Evolutionary conservation across 2,329 filamentous ascomycete species (phyloP).

Genomic region (Xylaria sp.): DNA sequence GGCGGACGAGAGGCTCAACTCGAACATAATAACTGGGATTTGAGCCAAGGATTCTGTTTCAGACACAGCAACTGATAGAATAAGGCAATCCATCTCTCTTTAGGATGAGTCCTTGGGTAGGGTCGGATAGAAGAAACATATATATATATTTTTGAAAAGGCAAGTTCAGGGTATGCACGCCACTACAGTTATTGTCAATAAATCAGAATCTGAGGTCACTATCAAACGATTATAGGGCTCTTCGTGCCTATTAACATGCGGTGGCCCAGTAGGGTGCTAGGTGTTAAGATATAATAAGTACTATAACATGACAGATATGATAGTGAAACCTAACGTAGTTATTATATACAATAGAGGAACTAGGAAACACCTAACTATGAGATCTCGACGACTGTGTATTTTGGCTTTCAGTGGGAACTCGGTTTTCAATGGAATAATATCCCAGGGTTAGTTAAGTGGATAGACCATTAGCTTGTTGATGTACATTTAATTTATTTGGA

Average conservation of each 20-base stretch:
- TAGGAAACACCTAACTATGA: background rate
- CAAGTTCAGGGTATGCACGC: too few relatives aligned
- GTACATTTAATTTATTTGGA: background rate
- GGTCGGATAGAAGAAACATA: too few relatives aligned
- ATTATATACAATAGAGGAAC: background rate
- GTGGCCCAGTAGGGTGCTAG: background rate
- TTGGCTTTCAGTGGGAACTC: background rate
- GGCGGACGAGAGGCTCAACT: background rate
- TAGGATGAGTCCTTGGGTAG: background rate
- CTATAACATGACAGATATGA: background rate
- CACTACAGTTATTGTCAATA: background rate
- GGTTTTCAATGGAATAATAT: background rate
- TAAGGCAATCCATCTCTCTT: background rate
- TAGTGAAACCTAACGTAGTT: background rate
- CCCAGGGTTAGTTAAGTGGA: background rate
- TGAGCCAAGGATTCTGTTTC: background rate
- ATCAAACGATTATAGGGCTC: background rate
- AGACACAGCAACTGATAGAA: background rate
- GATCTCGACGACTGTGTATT: background rate
- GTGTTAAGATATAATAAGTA: background rate
- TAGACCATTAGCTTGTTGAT: background rate
- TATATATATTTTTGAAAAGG: too few relatives aligned
- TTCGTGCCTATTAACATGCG: background rate
- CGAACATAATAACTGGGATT: background rate
- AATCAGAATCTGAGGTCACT: background rate